Conservation (phyloP, 2,329 filamentous ascomycete genomes). For the Xylariales sp. region DNA sequence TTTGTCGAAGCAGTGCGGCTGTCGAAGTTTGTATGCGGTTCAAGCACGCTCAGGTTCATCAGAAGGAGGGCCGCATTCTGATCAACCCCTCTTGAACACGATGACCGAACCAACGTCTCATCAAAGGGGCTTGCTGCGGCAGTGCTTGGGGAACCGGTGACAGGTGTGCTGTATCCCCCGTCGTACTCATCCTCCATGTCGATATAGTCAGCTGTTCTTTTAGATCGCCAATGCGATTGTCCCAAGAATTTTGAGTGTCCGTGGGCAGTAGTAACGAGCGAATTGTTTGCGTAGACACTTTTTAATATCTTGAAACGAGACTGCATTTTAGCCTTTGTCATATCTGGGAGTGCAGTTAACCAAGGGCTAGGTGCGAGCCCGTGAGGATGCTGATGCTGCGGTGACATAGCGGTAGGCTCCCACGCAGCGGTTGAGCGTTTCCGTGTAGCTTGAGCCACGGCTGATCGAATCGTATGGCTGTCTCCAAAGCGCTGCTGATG, state of each 20-base stretch:
- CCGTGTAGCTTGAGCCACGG: slow-evolving; percentile 12
- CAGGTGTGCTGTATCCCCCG: slow-evolving; percentile 11
- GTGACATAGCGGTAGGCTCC: slow-evolving; percentile 20
- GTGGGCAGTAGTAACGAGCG: not conserved
- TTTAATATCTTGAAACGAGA: slow-evolving; percentile 2
- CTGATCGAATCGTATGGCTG: slow-evolving; percentile 16
- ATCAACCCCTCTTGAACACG: slow-evolving; percentile 28
- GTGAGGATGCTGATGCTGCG: slow-evolving; percentile 15
- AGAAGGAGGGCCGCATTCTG: slow-evolving; percentile 43
- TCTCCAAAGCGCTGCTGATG: slow-evolving; percentile 16
- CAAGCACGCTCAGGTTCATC: slow-evolving; percentile 41
- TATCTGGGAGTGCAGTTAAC: slow-evolving; percentile 40
- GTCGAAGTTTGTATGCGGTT: too few species aligned
- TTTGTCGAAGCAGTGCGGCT: slow-evolving; percentile 12
- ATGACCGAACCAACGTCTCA: not conserved
- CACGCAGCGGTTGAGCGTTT: slow-evolving; percentile 16
- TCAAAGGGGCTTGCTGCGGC: slow-evolving; percentile 5
- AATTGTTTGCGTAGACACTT: too few species aligned
- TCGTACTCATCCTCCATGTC: slow-evolving; percentile 18
- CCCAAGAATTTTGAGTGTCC: not conserved
- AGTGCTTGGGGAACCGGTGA: slow-evolving; percentile 2
- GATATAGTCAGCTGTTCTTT: slow-evolving; percentile 23
- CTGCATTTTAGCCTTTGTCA: slow-evolving; percentile 15
- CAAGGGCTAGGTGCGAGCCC: slow-evolving; percentile 35
- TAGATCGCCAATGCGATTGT: slow-evolving; percentile 11